Base-by-base conservation (phyloP, 257 asterid species). In the Eucommia ulmoides region DNA sequence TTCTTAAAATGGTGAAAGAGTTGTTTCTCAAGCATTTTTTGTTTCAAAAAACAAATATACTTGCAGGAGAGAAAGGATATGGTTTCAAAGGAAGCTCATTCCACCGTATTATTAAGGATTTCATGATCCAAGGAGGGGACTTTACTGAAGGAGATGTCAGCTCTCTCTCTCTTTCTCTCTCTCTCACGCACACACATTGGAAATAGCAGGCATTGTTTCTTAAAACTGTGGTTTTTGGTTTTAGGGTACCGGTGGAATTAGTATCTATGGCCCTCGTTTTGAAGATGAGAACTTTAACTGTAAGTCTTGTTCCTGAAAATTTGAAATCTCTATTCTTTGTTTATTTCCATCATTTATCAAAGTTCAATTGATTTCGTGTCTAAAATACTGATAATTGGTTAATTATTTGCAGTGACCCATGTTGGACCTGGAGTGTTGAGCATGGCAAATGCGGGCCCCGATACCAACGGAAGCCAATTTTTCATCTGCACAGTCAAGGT, bases 41-140 rank as follows among this genome's bases (percentile, higher is more conserved):
- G 6, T 16, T 42, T 18, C 48, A 42, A 16, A 4, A 6, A 2
- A 10, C 4, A 42, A 15, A 42, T 6, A 6, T 18, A 18, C 48
- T 6, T 42, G 48, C 20, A 42, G 48, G 48, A n/a, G 48, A 42
- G 48, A 42, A 42, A 42, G 48, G 48, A 42, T 42, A 42, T n/a
- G 48, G 48, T 15, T 42, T 7, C 48, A 42, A 42, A 42, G 48
- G 48, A 42, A 16, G 48, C 20, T 42, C 48, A 19, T 42, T 42
- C 48, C 48, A 42, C 20, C 48, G 48, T 42, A 42, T 42, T 42
- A 42, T 42, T 42, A 42, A 42, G 19, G 48, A 42, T 42, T 42
- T 42, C 19, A 42, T 42, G 48, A 42, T 42, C 48, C 48, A 42
- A 16, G 48, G 48, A 42, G 48, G 48, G 1, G 48, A 42, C 48